Evolutionary conservation across 306 rosid species (phyloP), one percentile per base, ranked within the genome.

Genomic region (Mimosa pudica): DNA sequence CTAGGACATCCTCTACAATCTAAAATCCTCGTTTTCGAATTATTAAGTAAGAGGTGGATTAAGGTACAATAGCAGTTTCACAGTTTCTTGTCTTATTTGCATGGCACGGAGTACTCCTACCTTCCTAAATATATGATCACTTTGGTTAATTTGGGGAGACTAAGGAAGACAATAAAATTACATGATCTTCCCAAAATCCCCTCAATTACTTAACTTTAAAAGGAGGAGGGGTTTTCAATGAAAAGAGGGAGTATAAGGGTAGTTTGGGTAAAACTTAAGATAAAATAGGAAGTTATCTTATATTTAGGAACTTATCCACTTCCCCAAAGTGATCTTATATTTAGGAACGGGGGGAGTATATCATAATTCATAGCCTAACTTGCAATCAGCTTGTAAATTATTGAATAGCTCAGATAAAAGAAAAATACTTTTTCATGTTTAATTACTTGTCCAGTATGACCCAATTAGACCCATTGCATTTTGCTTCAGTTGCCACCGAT

Each of bases 401-500:
- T 76, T 75, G 74, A 85, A 75, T 76, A 87, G 92, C 90, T 87
- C 69, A 64, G 91, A 89, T 86, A 89, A 42, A 89, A 85, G 86
- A 89, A 89, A 61, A 79, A 88, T 92, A 88, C 90, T 85, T 92
- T 87, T 87, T 83, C 78, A 77, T 70, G 91, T 75, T 86, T 81
- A 89, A 88, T 92, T 95, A 95, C 98, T 93, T 92, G 96, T 95
- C 98, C 93, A 95, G 94, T 79, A 95, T 80, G 97, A 95, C 96
- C 98, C 98, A 95, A 68, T 89, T 90, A 88, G 89, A 92, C 67
- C 94, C 94, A 52, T 86, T 88, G 84, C 89, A 78, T 88, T 87
- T 92, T 70, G 98, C 98, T 86, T 95, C 98, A 64, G 96, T 90
- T 16, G 97, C 96, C 80, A 92, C 98, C 69, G 89, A 89, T 12